A percentile compares a stretch with the other conserved stretches of the same genome.
Evolutionary conservation across 495 filamentous ascomycete genomes (phyloP).

Genomic region (Filosporella fistucella): DNA sequence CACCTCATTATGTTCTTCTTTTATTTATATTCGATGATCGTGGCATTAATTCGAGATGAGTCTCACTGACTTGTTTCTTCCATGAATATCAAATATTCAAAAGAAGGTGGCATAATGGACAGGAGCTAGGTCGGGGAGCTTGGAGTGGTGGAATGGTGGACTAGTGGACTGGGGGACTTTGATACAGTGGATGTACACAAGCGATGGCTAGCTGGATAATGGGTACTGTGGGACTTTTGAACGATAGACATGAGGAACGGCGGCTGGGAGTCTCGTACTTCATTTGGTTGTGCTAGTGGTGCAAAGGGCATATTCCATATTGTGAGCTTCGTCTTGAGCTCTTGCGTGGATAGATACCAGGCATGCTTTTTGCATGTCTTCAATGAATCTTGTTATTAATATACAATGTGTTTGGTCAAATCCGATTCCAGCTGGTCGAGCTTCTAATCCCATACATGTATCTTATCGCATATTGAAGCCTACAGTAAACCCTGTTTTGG

Average conservation of each 20-base stretch:
- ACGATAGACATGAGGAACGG: conserved; percentile 18
- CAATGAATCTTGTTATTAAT: too few species aligned
- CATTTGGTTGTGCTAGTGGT: conserved; percentile 10
- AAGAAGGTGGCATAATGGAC: conserved; percentile 12
- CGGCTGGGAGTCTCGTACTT: conserved; percentile 13
- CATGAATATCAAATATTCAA: conserved; percentile 13
- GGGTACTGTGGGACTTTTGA: conserved; percentile 9
- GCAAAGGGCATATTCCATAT: conserved; percentile 9
- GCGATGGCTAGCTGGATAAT: conserved; percentile 16
- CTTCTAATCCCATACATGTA: too few species aligned
- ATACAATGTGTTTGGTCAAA: too few species aligned
- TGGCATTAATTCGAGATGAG: conserved; percentile 90
- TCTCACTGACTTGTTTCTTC: conserved; percentile 53
- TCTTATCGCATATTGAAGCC: too few species aligned
- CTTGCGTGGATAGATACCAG: conserved; percentile 23
- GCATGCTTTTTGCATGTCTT: conserved; percentile 10
- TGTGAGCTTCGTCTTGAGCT: conserved; percentile 11
- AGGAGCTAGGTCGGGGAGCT: neutral
- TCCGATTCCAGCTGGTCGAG: too few species aligned
- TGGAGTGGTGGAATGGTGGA: neutral
- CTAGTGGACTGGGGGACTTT: neutral
- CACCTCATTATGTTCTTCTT: conserved; percentile 99
- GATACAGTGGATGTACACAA: conserved; percentile 4
- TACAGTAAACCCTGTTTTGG: too few species aligned
- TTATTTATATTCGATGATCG: conserved; percentile 99